Evolutionary conservation across 2,329 filamentous ascomycete species (phyloP).

Genomic region (Plectosphaerella plurivora): DNA sequence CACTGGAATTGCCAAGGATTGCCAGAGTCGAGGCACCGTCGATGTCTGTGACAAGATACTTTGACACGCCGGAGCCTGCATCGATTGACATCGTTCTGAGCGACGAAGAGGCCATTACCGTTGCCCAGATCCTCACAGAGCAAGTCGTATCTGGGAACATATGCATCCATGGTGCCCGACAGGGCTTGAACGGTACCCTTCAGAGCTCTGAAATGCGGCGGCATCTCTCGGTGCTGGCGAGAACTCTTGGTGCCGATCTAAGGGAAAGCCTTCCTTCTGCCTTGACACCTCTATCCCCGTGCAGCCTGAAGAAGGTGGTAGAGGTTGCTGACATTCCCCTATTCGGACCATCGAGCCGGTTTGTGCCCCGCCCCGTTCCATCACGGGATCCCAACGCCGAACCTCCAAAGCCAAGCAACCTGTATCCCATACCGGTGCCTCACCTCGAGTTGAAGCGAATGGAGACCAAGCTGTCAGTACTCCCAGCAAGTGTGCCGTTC

Average conservation of each 20-base stretch:
- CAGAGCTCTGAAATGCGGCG: slow-evolving; percentile 30
- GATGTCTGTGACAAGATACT: slow-evolving; percentile 48
- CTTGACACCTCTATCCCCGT: slow-evolving; percentile 27
- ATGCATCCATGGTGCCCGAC: slow-evolving; percentile 7
- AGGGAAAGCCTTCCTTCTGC: slow-evolving; percentile 38
- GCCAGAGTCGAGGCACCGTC: slow-evolving; percentile 44
- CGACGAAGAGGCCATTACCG: slow-evolving; percentile 59
- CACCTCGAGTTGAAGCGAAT: slow-evolving; percentile 69
- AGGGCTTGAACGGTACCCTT: slow-evolving; percentile 7
- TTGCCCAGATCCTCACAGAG: slow-evolving; percentile 68
- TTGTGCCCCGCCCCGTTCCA: slow-evolving; percentile 43
- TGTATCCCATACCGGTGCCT: slow-evolving; percentile 63
- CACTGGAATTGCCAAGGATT: slow-evolving; percentile 44
- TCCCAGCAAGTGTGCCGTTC: slow-evolving; percentile 71
- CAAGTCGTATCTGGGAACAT: slow-evolving; percentile 54
- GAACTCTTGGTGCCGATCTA: slow-evolving; percentile 44
- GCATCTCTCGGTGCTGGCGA: slow-evolving; percentile 35
- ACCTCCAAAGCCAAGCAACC: slow-evolving; percentile 42
- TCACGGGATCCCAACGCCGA: slow-evolving; percentile 38
- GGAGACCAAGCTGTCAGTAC: slow-evolving; percentile 65
- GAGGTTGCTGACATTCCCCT: slow-evolving; percentile 28
- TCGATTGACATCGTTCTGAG: slow-evolving; percentile 37
- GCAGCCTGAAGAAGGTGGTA: slow-evolving; percentile 10
- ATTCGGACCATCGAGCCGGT: slow-evolving; percentile 44
- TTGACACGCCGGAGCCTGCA: slow-evolving; percentile 55